phyloP scores from a whole-genome alignment of 2,329 filamentous ascomycete species.

The Diaporthe citrichinensis region DNA sequence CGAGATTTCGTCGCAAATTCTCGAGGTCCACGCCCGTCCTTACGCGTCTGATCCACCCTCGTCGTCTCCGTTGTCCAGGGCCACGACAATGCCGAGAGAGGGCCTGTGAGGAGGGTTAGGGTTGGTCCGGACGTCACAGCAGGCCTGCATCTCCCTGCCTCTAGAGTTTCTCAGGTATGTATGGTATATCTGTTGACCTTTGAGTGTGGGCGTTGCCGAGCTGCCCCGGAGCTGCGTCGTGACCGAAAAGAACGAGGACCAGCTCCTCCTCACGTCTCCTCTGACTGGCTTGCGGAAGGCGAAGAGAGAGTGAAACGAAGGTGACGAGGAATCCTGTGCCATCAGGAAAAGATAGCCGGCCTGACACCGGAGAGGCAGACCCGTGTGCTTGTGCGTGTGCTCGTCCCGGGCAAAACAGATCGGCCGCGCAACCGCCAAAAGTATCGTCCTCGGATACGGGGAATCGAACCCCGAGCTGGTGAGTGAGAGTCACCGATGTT shows the following conservation, averaged over 20 bases:
- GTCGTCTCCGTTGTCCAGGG: neutral
- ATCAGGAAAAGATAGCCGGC: neutral
- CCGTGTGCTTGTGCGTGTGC: neutral
- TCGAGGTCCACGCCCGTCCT: neutral
- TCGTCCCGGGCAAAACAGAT: neutral
- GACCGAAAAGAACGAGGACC: too few relatives aligned
- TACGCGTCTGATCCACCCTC: slow-evolving; percentile 3
- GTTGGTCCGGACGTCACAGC: neutral
- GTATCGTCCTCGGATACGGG: slow-evolving; percentile 17
- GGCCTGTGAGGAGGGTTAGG: neutral
- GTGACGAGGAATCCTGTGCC: too few relatives aligned
- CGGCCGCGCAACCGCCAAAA: neutral
- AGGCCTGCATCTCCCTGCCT: too few relatives aligned
- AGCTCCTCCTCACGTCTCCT: too few relatives aligned
- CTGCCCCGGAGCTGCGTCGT: too few relatives aligned
- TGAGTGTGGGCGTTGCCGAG: too few relatives aligned
- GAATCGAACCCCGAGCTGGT: slow-evolving; percentile 34
- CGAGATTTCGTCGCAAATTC: slow-evolving; percentile 21
- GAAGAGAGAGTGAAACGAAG: too few relatives aligned
- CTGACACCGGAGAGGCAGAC: neutral
- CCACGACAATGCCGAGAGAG: neutral
- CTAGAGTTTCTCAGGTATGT: too few relatives aligned
- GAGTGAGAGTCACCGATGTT: slow-evolving; percentile 34
- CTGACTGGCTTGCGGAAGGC: too few relatives aligned
- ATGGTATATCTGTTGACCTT: too few relatives aligned